A percentile compares a stretch with the other conserved stretches of the same genome.
phyloP scores from a whole-genome alignment of 164 flowering plant species.

The Vitis rotundifolia region DNA sequence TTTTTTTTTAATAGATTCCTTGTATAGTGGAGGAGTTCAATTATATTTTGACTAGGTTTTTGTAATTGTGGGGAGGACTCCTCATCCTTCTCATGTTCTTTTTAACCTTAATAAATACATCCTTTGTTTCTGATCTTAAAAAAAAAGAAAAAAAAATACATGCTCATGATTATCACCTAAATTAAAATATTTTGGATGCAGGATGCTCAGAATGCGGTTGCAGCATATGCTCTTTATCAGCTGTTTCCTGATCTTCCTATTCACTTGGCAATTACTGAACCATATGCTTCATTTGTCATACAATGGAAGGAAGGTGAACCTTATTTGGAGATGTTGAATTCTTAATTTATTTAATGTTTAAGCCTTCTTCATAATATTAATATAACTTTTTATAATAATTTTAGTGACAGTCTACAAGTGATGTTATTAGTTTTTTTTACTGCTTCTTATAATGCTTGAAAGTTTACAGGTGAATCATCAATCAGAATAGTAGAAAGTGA shows the following conservation, averaged over 20 bases:
- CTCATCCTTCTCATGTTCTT: too few species aligned
- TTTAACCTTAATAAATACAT: too few species aligned
- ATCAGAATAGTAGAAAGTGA: slow-evolving; percentile 38
- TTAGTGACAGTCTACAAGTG: too few species aligned
- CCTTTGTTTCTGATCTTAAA: too few species aligned
- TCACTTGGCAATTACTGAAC: slow-evolving; percentile 60
- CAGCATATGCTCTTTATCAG: slow-evolving; percentile 77
- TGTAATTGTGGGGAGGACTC: too few species aligned
- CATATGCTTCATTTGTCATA: slow-evolving; percentile 69
- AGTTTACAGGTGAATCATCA: slow-evolving; percentile 52
- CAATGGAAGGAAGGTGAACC: slow-evolving; percentile 71
- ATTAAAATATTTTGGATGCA: slow-evolving; percentile 27
- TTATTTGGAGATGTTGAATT: neutral
- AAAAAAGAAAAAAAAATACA: too few species aligned
- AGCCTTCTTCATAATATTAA: too few species aligned
- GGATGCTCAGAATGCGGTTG: slow-evolving; percentile 93
- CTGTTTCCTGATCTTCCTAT: slow-evolving; percentile 85
- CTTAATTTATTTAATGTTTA: neutral
- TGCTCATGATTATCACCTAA: neutral
- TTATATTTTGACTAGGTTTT: too few species aligned
- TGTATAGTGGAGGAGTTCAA: too few species aligned
- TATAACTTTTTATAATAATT: too few species aligned
- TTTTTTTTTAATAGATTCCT: too few species aligned
- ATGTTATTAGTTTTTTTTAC: neutral
- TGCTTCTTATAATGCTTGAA: slow-evolving; percentile 2